Evolutionary conservation across 2,329 filamentous ascomycete genomes (phyloP).

Genomic region (Alternaria consortialis): DNA sequence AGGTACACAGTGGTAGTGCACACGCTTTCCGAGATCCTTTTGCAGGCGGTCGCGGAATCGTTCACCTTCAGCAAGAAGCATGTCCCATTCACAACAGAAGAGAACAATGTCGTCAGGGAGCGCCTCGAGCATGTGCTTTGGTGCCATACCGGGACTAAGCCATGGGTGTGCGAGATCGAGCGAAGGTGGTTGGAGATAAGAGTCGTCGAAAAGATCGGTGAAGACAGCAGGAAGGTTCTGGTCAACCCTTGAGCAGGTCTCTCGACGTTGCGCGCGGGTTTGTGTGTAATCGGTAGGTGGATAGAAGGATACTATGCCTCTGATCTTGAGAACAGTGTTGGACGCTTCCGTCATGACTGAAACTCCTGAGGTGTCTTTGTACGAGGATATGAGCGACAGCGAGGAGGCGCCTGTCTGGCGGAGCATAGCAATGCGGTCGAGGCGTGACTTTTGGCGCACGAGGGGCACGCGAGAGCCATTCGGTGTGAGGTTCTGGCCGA

Average conservation of each 20-base stretch:
- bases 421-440: slow-evolving; percentile 48
- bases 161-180: slow-evolving; percentile 66
- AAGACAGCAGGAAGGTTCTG: slow-evolving; percentile 61
- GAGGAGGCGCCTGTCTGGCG: slow-evolving; percentile 46
- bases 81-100: slow-evolving; percentile 72
- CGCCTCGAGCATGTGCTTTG: slow-evolving; percentile 61
- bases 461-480: slow-evolving; percentile 48
- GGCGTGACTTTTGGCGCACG: slow-evolving; percentile 41
- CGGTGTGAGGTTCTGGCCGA: slow-evolving; percentile 25
- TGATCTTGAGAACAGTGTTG: slow-evolving; percentile 57
- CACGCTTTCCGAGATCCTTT: slow-evolving; percentile 62
- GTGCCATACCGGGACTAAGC: slow-evolving; percentile 66
- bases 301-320: slow-evolving; percentile 69
- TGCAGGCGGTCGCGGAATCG: slow-evolving; percentile 68
- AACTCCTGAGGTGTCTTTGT: slow-evolving; percentile 46
- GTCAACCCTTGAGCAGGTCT: slow-evolving; percentile 62
- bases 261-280: slow-evolving; percentile 66
- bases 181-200: slow-evolving; percentile 57
- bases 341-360: slow-evolving; percentile 44
- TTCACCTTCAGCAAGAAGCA: slow-evolving; percentile 70
- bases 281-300: slow-evolving; percentile 69
- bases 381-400: slow-evolving; percentile 48
- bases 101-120: slow-evolving; percentile 69
- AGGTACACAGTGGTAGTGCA: slow-evolving; percentile 66
- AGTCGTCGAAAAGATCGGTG: slow-evolving; percentile 62